Evolutionary conservation across 768 basidiomycete genomes (phyloP), one percentile per base, ranked within the genome.

Genomic region (Mycena belliarum): DNA sequence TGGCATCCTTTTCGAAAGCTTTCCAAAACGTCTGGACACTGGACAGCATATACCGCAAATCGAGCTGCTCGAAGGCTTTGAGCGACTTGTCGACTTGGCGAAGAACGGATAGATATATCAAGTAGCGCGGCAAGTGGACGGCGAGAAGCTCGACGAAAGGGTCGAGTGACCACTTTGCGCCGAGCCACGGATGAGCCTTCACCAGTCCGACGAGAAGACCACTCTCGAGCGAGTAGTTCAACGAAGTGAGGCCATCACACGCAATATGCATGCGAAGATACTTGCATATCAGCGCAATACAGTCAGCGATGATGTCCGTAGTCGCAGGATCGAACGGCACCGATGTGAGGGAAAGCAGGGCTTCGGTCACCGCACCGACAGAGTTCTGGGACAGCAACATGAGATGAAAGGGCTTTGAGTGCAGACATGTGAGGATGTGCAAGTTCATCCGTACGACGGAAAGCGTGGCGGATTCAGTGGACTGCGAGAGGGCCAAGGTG

Each of bases 61-160:
- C 33, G 29, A 47, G 29, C 20, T 47, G 33, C 25, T 26, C 44
- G 14, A 52, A 26, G 9, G 41, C 9, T 11, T 38, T 10, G 7
- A 61, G 21, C 8, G 49, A 52, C 35, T 56, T 45, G 42, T 52
- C 38, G 9, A 52, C 53, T 5, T 52, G 41, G 10, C 55, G 60
- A 16, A 61, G 49, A 15, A 61, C 50, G 3, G 60, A 61, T n/a
- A 49, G 32, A 24, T 57, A 61, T n/a, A 61, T 53, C 14, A 61
- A 14, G 23, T 56, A 61, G 11, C 29, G 26, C 4, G 54, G 54
- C 23, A 61, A 10, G 29, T 61, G 49, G 8, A 25, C 40, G 16
- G 28, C 8, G 15, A 61, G 29, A 6, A 56, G 35, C 2, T 14
- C 25, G 3, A 10, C 26, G 37, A 26, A 42, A 0, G 18, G 21